These are phyloP conservation scores for Phytophthora pinifolia DNA, from an alignment of 352 stramenopile species.

Conservation along the genomic window DNA sequence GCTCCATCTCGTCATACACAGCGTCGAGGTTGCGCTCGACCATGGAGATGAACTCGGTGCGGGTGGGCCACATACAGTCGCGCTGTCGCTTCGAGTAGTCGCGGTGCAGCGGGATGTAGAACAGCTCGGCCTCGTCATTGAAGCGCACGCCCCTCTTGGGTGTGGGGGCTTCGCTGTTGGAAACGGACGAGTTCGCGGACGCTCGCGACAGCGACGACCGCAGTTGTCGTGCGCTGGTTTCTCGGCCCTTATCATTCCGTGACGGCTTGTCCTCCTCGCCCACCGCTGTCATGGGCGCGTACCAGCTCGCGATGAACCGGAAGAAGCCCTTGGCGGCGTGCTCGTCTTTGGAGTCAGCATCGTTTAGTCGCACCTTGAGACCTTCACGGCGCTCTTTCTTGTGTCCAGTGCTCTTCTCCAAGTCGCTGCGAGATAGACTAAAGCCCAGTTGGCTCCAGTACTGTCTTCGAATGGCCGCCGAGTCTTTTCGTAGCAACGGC, in stretches of 20 bases:
- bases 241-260: slow-evolving; percentile 15
- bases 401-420: slow-evolving; percentile 74
- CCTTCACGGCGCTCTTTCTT: slow-evolving; percentile 68
- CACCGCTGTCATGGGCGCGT: slow-evolving; percentile 39
- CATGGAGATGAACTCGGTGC: slow-evolving; percentile 83
- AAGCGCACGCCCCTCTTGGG: slow-evolving; percentile 59
- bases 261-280: slow-evolving; percentile 31
- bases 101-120: slow-evolving; percentile 82
- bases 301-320: slow-evolving; percentile 84
- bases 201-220: slow-evolving; percentile 27
- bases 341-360: slow-evolving; percentile 38
- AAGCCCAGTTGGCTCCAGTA: slow-evolving; percentile 88
- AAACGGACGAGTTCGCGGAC: slow-evolving; percentile 21
- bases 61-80: slow-evolving; percentile 85
- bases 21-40: slow-evolving; percentile 87
- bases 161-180: slow-evolving; percentile 4
- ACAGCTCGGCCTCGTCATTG: slow-evolving; percentile 79
- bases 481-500: slow-evolving; percentile 70
- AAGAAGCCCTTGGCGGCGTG: slow-evolving; percentile 67
- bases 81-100: slow-evolving; percentile 88
- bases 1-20: slow-evolving; percentile 89
- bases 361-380: slow-evolving; percentile 78
- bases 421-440: slow-evolving; percentile 73
- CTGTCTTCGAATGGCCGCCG: slow-evolving; percentile 80
- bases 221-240: slow-evolving; percentile 11